Evolutionary conservation across 352 stramenopile genomes (phyloP), one percentile per base, ranked within the genome.

Genomic region (Paralagenidium karlingii): DNA sequence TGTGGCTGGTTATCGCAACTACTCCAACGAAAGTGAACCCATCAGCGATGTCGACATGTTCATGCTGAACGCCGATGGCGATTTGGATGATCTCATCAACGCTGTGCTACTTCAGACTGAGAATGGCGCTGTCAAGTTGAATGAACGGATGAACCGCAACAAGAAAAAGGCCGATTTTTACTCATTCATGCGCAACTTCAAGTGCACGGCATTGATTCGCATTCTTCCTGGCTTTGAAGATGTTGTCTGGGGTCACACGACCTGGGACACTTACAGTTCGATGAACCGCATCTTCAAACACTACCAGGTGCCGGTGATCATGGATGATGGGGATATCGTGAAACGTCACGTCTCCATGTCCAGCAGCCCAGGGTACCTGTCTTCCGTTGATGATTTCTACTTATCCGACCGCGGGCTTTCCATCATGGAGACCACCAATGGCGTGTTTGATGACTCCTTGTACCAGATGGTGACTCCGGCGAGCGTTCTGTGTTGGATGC

Each of bases 221-320:
- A 58, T 85, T 28, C 43, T 71, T 0, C 63, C 62, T 3, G 58
- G 76, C 49, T 68, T 74, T 28, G 45, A 40, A 1, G 70, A 88
- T 26, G 30, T 92, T 13, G 44, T 77, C 9, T 77, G 71, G 67
- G 70, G 65, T 10, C 78, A 92, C 34, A 53, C 58, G 15, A 80
- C 70, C 5, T 92, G 76, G 76, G 60, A 83, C 39, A 63, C 49
- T 13, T 92, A 71, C 52, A 55, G 55, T 24, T 65, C 60, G 11
- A 87, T 86, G 66, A 75, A 83, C 28, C 60, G 75, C 30, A 74
- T 86, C 32, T 84, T 76, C 51, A 89, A 92, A 49, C 67, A 81
- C 53, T 79, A 86, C 45, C 53, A 84, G n/a, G 50, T 88, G 20
- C 57, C 76, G 0, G 49, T 82, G 18, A 69, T 81, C 29, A n/a